Evolutionary conservation across 179 eudicot genomes (phyloP).

Genomic region (Silene vulgaris): DNA sequence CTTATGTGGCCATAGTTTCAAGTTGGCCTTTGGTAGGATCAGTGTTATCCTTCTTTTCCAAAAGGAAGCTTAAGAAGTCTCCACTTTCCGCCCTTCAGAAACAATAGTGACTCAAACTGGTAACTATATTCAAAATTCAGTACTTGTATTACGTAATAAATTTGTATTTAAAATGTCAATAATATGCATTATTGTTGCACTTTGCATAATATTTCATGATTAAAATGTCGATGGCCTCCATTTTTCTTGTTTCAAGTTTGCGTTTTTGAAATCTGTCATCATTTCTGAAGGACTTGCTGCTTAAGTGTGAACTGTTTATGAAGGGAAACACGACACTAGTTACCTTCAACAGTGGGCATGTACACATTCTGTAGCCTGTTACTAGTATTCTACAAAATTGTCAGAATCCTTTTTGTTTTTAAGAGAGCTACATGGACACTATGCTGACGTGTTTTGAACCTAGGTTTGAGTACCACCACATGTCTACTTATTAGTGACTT

Average conservation of each 20-base stretch:
- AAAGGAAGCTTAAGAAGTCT: slow-evolving; percentile 36
- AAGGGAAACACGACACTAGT: neutral
- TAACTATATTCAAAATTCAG: slow-evolving; percentile 20
- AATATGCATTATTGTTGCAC: neutral
- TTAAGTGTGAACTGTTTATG: slow-evolving; percentile 9
- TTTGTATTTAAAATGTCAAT: slow-evolving; percentile 17
- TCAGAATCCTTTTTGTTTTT: neutral
- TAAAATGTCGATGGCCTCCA: slow-evolving; percentile 4
- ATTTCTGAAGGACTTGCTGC: neutral
- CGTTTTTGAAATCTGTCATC: slow-evolving; percentile 3
- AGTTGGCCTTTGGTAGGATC: slow-evolving; percentile 76
- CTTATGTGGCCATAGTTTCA: slow-evolving; percentile 58
- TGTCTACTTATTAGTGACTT: neutral
- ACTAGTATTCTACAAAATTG: neutral
- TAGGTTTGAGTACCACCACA: neutral
- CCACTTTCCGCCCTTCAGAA: slow-evolving; percentile 27
- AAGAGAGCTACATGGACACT: neutral
- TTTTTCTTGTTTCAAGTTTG: neutral
- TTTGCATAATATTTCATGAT: slow-evolving; percentile 4
- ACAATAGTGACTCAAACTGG: slow-evolving; percentile 29
- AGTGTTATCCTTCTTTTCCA: slow-evolving; percentile 46
- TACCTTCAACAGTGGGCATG: neutral
- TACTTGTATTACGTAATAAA: slow-evolving; percentile 23
- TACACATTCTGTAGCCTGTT: neutral
- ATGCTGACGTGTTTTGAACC: neutral